Percentiles rank a stretch among this genome's conserved stretches.
Evolutionary conservation across 2,329 filamentous ascomycete genomes (phyloP).

Genomic region (Fusarium lateritium): DNA sequence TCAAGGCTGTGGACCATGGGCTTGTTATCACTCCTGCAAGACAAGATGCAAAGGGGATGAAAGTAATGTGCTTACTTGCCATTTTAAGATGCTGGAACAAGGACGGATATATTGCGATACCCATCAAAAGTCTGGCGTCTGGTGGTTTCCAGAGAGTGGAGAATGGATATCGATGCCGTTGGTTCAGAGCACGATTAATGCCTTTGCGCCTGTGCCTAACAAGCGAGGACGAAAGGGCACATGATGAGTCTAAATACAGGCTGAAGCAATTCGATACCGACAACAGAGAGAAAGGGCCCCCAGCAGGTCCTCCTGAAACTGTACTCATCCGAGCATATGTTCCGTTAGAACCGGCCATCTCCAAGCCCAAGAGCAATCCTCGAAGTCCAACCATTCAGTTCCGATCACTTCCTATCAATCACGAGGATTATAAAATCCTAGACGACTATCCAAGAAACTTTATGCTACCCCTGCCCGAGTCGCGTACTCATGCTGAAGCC

Average conservation of each 20-base stretch:
- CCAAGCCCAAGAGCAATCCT: background rate
- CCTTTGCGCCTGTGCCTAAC: conserved; percentile 11
- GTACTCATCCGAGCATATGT: conserved; percentile 19
- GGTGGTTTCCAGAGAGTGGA: conserved; percentile 18
- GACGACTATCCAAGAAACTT: background rate
- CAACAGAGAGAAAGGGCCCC: conserved; percentile 5
- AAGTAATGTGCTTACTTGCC: conserved; percentile 19
- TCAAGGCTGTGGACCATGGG: conserved; percentile 18
- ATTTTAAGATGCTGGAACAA: conserved; percentile 21
- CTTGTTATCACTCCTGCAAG: conserved; percentile 10
- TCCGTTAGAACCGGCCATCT: background rate
- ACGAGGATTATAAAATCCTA: background rate
- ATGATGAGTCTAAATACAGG: conserved; percentile 1
- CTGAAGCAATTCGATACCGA: conserved; percentile 20
- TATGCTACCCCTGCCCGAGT: background rate
- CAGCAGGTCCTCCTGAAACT: conserved; percentile 22
- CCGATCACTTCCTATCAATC: conserved; percentile 7
- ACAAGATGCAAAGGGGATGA: conserved; percentile 16
- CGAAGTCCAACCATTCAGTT: background rate
- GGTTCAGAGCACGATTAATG: conserved; percentile 21
- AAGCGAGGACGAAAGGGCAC: background rate
- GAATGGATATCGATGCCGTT: conserved; percentile 16
- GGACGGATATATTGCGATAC: conserved; percentile 21
- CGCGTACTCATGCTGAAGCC: fast-evolving
- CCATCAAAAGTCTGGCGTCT: conserved; percentile 14